phyloP scores from a whole-genome alignment of 805 yeast genomes.

The Jamesozyma piceae region DNA sequence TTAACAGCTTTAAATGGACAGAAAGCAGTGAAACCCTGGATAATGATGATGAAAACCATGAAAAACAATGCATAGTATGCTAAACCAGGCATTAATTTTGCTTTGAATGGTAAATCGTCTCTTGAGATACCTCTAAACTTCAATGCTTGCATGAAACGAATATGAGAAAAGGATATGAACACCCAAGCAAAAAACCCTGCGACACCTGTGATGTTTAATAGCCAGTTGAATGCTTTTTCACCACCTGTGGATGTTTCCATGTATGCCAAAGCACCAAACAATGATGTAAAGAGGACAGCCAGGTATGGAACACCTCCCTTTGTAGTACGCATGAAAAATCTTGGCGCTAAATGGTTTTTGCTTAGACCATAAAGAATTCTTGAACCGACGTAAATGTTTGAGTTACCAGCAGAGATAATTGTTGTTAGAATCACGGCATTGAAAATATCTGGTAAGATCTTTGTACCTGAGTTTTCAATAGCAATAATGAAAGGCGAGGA shows the following conservation, averaged over 20 bases:
- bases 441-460: slow-evolving; percentile 56
- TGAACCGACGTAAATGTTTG: slow-evolving; percentile 64
- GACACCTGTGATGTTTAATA: slow-evolving; percentile 65
- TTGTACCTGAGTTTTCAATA: slow-evolving; percentile 57
- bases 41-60: slow-evolving; percentile 47
- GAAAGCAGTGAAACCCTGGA: slow-evolving; percentile 67
- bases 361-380: slow-evolving; percentile 60
- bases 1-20: slow-evolving; percentile 42
- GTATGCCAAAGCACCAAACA: slow-evolving; percentile 57
- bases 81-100: slow-evolving; percentile 54
- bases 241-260: slow-evolving; percentile 47
- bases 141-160: slow-evolving; percentile 61
- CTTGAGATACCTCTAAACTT: slow-evolving; percentile 55
- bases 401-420: slow-evolving; percentile 71
- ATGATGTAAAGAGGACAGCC: slow-evolving; percentile 48
- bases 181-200: slow-evolving; percentile 72
- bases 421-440: slow-evolving; percentile 62
- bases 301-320: slow-evolving; percentile 52
- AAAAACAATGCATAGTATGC: slow-evolving; percentile 56
- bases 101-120: slow-evolving; percentile 65
- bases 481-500: slow-evolving; percentile 70
- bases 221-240: slow-evolving; percentile 57
- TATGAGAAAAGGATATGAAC: slow-evolving; percentile 52
- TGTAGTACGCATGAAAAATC: slow-evolving; percentile 39
- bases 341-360: slow-evolving; percentile 49